These are phyloP conservation scores for Gremmenia infestans DNA, from an alignment of 2,329 filamentous ascomycete species.

Conservation along the genomic window DNA sequence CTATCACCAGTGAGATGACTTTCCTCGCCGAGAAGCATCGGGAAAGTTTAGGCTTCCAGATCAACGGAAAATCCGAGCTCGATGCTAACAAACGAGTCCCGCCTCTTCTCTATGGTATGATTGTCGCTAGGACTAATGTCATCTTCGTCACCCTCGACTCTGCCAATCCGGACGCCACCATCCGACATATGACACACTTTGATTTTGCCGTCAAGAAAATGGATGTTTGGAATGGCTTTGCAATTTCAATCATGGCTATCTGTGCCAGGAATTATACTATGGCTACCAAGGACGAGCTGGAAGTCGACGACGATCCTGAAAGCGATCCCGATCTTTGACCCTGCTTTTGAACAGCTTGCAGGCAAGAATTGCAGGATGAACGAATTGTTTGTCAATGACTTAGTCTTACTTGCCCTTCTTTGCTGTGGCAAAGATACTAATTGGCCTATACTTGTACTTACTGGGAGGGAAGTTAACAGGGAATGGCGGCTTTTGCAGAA, in stretches of 20 bases:
- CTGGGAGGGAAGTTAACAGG: background rate
- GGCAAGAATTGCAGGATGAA: background rate
- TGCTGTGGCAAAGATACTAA: too few relatives aligned
- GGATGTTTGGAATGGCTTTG: conserved; percentile 33
- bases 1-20: conserved; percentile 25
- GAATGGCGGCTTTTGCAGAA: background rate
- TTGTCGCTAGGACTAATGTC: conserved; percentile 24
- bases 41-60: conserved; percentile 14
- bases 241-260: conserved; percentile 29
- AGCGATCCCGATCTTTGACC: conserved; percentile 21
- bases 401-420: background rate
- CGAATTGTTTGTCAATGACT: background rate
- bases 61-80: conserved; percentile 18
- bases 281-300: conserved; percentile 27
- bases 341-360: background rate
- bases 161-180: conserved; percentile 20
- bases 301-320: conserved; percentile 17
- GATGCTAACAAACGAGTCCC: conserved; percentile 22
- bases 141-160: conserved; percentile 31
- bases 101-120: conserved; percentile 32
- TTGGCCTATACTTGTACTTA: too few relatives aligned
- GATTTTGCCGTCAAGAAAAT: conserved; percentile 26
- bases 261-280: conserved; percentile 30
- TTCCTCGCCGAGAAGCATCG: conserved; percentile 27
- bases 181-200: conserved; percentile 26